These are phyloP conservation scores for Hyaloscypha hepaticicola DNA, from an alignment of 495 filamentous ascomycete genomes.

Conservation along the genomic window DNA sequence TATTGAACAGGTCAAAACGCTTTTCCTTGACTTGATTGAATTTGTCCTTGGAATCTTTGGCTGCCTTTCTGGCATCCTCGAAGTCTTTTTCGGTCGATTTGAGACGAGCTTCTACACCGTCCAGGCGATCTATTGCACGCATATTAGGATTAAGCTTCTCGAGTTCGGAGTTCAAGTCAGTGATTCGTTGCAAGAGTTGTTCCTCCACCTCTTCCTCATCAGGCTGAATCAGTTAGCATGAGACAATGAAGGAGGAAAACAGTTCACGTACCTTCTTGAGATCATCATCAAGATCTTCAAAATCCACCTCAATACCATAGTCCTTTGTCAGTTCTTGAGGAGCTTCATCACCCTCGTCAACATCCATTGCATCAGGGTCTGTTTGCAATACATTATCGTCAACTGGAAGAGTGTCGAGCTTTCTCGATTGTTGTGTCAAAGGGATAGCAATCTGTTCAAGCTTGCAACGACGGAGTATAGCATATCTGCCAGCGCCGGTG, in stretches of 20 bases:
- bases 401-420: constrained; percentile 80
- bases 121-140: constrained; percentile 89
- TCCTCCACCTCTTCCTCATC: constrained; percentile 72
- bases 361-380: constrained; percentile 84
- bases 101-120: constrained; percentile 79
- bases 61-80: constrained; percentile 71
- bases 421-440: constrained; percentile 66
- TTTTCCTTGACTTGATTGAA: constrained; percentile 79
- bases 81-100: constrained; percentile 85
- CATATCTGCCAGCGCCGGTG: constrained; percentile 77
- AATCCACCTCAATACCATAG: constrained; percentile 92
- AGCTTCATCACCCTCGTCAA: constrained; percentile 60
- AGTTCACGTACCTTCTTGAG: constrained; percentile 65
- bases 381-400: constrained; percentile 62
- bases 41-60: constrained; percentile 72
- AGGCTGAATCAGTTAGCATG: constrained; percentile 43
- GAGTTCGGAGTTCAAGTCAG: constrained; percentile 69
- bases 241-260: not conserved
- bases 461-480: constrained; percentile 82
- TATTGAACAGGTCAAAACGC: constrained; percentile 89
- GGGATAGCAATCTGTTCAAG: constrained; percentile 90
- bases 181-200: constrained; percentile 75
- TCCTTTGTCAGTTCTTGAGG: constrained; percentile 58
- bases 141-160: constrained; percentile 95
- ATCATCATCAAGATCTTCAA: constrained; percentile 81